Conservation (phyloP, 2,329 filamentous ascomycete species). For the Neocucurbitaria cava region DNA sequence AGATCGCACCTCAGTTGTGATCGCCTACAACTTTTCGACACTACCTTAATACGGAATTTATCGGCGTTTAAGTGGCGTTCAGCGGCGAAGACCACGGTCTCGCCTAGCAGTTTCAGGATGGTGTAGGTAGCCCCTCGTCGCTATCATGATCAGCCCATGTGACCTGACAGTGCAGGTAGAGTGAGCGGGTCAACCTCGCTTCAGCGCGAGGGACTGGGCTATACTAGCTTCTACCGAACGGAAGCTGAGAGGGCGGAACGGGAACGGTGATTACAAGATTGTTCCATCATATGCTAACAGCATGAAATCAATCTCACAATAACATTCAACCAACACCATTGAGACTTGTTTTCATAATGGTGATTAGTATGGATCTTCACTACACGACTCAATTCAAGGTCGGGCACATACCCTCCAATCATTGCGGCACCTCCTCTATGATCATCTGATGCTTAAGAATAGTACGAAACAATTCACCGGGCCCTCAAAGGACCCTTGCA, state of each 20-base stretch:
- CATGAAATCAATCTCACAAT: neutral
- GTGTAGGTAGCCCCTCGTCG: slow-evolving; percentile 32
- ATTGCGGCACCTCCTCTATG: slow-evolving; percentile 10
- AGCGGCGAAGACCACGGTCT: neutral
- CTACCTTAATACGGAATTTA: neutral
- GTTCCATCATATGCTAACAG: neutral
- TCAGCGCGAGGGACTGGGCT: neutral
- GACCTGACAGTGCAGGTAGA: slow-evolving; percentile 19
- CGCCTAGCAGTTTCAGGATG: neutral
- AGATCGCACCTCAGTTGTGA: neutral
- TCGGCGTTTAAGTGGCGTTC: slow-evolving; percentile 20
- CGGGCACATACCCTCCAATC: slow-evolving; percentile 16
- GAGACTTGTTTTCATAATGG: neutral
- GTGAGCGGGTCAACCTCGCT: neutral
- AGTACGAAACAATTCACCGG: slow-evolving; percentile 26
- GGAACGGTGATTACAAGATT: neutral
- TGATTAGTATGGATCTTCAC: neutral
- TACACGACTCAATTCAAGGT: neutral
- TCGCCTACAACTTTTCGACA: neutral
- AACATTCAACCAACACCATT: neutral
- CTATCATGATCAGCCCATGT: slow-evolving; percentile 12
- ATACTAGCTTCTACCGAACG: neutral
- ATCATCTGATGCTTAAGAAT: slow-evolving; percentile 42
- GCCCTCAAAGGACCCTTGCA: slow-evolving; percentile 23
- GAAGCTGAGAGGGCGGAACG: neutral